Evolutionary conservation across 441 rosid species (phyloP), one percentile per base, ranked within the genome.

Genomic region (Gossypium davidsonii): DNA sequence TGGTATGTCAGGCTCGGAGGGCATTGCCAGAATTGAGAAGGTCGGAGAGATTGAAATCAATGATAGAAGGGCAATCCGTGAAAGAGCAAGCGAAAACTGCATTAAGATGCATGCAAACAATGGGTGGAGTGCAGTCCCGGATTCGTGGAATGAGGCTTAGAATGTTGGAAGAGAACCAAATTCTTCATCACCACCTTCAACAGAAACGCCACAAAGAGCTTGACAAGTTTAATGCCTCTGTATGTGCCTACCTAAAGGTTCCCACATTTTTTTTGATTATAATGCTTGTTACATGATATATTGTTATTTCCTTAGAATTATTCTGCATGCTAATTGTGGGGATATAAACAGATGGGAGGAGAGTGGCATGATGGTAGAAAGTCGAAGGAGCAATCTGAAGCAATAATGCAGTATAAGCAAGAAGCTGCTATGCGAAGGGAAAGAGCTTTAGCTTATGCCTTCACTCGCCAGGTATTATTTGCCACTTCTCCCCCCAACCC

Each of bases 401-500:
- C 87, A 51, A 90, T 73, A 73, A 72, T 82, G 58, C 74, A 81
- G 73, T 78, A 80, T 75, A 91, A 73, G 77, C 95, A 91, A 80
- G 88, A 89, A 78, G 99, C 97, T 52, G 88, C 96, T 20, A 73
- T 87, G 85, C 91, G 95, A 86, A 83, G 99, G 81, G 98, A 95
- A 73, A 86, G 87, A 68, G 97, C 98, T 7, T 80, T 95, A 87
- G 96, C 98, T 72, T 95, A 94, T 71, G 90, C 99, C 34, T 91
- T 79, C 77, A 86, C 93, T 70, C 97, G 88, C 83, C 99, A 94
- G 96, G 98, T 94, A 81, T 20, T 25, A 44, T 20, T 58, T 20
- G 12, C 3, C 10, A 20, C 21, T 12, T 2, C 12, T 0, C 5
- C 0, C 31, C 6, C 21, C 21, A 0, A 0, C 21, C 23, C 23